Evolutionary conservation across 805 yeast species (phyloP).

Genomic region (Jamesozyma hellenica): DNA sequence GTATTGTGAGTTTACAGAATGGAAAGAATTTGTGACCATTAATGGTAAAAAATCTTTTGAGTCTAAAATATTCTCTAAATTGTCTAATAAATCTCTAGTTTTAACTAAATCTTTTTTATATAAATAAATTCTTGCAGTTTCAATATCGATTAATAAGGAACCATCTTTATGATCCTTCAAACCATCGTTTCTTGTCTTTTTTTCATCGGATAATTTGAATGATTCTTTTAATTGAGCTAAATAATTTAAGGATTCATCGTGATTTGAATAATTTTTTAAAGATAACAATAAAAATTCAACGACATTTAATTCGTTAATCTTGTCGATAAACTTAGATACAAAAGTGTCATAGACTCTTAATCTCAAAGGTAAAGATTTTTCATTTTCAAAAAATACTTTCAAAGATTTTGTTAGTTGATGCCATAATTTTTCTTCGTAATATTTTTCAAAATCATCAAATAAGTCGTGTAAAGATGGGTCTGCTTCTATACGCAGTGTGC

Average conservation of each 20-base stretch:
- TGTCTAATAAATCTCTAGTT: slow-evolving; percentile 60
- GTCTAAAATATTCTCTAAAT: slow-evolving; percentile 49
- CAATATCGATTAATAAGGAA: slow-evolving; percentile 48
- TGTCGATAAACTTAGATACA: slow-evolving; percentile 53
- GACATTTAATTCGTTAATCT: slow-evolving; percentile 68
- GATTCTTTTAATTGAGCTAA: slow-evolving; percentile 36
- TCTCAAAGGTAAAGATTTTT: slow-evolving; percentile 45
- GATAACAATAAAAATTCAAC: slow-evolving; percentile 63
- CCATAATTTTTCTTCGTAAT: slow-evolving; percentile 86
- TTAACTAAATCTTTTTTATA: slow-evolving; percentile 43
- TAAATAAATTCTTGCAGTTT: slow-evolving; percentile 64
- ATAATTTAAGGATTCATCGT: slow-evolving; percentile 42
- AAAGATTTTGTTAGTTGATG: slow-evolving; percentile 76
- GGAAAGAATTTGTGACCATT: slow-evolving; percentile 72
- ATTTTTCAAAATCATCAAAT: slow-evolving; percentile 55
- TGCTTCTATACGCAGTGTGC: slow-evolving; percentile 52
- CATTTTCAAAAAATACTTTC: slow-evolving; percentile 47
- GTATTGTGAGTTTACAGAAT: slow-evolving; percentile 67
- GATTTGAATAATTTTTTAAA: slow-evolving; percentile 34
- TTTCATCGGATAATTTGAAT: slow-evolving; percentile 33
- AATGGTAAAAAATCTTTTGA: slow-evolving; percentile 43
- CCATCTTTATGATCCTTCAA: slow-evolving; percentile 42
- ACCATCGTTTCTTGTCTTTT: slow-evolving; percentile 29
- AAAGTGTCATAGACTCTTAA: slow-evolving; percentile 62
- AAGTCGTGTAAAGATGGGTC: slow-evolving; percentile 52